Evolutionary conservation across 202 grass and related monocot genomes (phyloP), one percentile per base, ranked within the genome.

Genomic region (Carex sylvatica): DNA sequence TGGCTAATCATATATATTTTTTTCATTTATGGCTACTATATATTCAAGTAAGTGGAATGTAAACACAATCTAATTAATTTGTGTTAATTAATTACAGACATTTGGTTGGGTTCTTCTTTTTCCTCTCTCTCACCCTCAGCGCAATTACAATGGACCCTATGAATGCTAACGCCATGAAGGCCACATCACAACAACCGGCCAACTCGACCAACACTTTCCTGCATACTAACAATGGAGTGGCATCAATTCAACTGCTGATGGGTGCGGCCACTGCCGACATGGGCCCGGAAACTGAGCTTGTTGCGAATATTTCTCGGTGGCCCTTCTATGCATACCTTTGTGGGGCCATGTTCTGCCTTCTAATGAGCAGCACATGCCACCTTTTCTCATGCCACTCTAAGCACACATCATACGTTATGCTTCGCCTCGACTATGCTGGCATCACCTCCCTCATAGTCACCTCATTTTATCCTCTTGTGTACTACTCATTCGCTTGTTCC

Each of bases 391-490:
- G 94, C 85, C 94, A 97, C 68, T 94, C 94, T 12, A 82, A 83
- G 78, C 90, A 86, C 74, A 79, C 87, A 26, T 84, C 77, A 83
- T 94, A 92, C 87, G 38, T 93, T 67, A 79, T 97, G 82, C 92
- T 92, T 89, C 92, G 92, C 19, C 90, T 97, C 4, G 94, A 97
- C 74, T 97, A 97, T 64, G 92, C 90, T 7, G 94, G 92, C 70
- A 97, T 97, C 84, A 85, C 87, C 0, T 75, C 85, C 16, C 92
- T 97, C 85, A 97, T 97, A 71, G 90, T 89, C 83, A 94, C 88
- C 73, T 97, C 92, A 75, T 97, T 97, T 84, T 94, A 94, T 87
- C 94, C 94, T 68, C 85, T 88, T 52, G 92, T 94, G 62, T 97
- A 92, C 90, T 97, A 97, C 79, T 91, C 92, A 28, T 97, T 97